Base-by-base conservation (phyloP, 2,329 filamentous ascomycete genomes). In the Ophiocordyceps camponoti-leonardi region DNA sequence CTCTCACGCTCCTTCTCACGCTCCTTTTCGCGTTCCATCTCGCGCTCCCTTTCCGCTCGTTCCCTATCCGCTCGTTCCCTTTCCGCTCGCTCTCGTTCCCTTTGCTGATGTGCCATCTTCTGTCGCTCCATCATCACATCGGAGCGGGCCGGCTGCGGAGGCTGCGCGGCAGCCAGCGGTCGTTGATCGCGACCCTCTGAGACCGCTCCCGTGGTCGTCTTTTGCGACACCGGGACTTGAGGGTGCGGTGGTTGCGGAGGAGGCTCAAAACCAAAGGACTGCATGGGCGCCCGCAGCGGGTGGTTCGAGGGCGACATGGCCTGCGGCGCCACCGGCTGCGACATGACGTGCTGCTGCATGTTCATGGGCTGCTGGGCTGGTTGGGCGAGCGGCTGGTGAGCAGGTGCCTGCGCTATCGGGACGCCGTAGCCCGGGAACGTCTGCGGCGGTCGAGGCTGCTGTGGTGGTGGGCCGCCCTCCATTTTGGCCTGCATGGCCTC, bases 401-500 rank as follows among this genome's bases (percentile, higher is more conserved):
- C 56, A n/a, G 58, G 60, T 43, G 57, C 67, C 44, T 69, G 65
- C 23, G 67, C 67, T 45, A 72, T 70, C 8, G 68, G 67, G 11
- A 70, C 61, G 13, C 64, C 63, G 49, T 70, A 72, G 35, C 59
- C 60, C 22, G 64, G 55, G 45, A 66, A 67, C 8, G 63, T 54
- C 48, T 65, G 68, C 33, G 59, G 68, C 33, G 59, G 51, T 45
- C 54, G 62, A 50, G 54, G 52, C 48, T 56, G 53, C 43, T 60
- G 61, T 13, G 48, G 51, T 13, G 48, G 51, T 12, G 52, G 43
- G 28, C 61, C 56, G 28, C 61, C 56, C 45, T 76, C 72, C 45
- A 64, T 54, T 57, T 75, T 75, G 43, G 64, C 49, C 35, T 62
- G 57, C 8, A 62, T 51, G n/a, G 61, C 54, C 44, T 77, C 74